Conservation (phyloP, 768 basidiomycete genomes). For the Phylloporus sp. region DNA sequence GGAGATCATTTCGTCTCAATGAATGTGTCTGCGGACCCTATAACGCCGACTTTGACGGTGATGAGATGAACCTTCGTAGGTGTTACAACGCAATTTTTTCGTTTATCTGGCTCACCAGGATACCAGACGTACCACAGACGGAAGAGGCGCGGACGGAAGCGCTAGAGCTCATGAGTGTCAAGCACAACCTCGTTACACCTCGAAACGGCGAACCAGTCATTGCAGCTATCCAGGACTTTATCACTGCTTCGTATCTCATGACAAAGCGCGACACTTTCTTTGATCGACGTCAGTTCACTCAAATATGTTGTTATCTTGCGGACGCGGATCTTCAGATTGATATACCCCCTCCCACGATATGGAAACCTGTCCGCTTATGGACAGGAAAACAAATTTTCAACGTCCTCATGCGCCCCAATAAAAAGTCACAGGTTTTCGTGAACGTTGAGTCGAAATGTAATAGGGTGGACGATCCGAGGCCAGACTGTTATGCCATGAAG, state of each 20-base stretch:
- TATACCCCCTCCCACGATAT: constrained; percentile 90
- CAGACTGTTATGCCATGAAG: constrained; percentile 59
- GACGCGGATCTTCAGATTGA: constrained; percentile 93
- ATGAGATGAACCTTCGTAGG: constrained; percentile 99
- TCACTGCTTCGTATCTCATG: constrained; percentile 95
- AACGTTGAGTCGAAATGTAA: constrained; percentile 97
- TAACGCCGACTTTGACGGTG: constrained; percentile 99
- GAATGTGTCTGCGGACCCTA: constrained; percentile 99
- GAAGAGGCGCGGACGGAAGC: constrained; percentile 98
- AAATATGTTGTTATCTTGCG: constrained; percentile 91
- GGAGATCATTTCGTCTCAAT: constrained; percentile 95
- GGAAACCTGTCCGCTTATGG: constrained; percentile 92
- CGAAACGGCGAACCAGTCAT: constrained; percentile 99
- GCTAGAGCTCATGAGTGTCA: constrained; percentile 94
- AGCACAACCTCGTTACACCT: constrained; percentile 95
- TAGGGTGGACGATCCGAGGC: constrained; percentile 75
- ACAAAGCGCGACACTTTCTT: constrained; percentile 92
- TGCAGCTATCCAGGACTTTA: constrained; percentile 99
- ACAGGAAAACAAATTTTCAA: constrained; percentile 99
- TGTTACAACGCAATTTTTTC: constrained; percentile 2
- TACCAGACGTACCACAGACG: constrained; percentile 92
- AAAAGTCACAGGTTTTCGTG: constrained; percentile 72
- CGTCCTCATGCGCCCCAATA: constrained; percentile 93
- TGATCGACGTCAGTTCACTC: constrained; percentile 91
- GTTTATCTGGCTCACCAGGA: constrained; percentile 1